Conservation (phyloP, 495 filamentous ascomycete genomes). For the Aspergillus panamensis region DNA sequence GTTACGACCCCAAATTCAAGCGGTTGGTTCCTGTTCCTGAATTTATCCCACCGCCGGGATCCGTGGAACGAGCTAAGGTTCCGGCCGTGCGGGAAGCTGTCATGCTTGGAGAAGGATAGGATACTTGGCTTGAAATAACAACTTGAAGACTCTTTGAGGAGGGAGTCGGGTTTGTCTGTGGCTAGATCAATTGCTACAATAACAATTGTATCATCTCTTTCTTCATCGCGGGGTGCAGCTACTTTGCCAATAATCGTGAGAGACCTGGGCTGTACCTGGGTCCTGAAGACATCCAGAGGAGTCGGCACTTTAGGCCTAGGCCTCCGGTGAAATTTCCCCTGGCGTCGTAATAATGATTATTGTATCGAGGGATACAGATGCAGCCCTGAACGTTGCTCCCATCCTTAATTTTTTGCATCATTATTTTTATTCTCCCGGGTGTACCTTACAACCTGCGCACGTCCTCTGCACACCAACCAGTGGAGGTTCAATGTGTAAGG, state of each 20-base stretch:
- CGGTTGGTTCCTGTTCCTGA: slow-evolving; percentile 1
- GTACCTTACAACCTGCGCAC: background rate
- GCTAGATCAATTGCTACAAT: too few species aligned
- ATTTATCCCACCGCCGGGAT: background rate
- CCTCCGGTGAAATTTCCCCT: background rate
- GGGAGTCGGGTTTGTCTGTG: background rate
- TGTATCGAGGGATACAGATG: background rate
- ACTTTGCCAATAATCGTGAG: too few species aligned
- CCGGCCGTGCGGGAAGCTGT: slow-evolving; percentile 10
- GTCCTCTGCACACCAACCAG: background rate
- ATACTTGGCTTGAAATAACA: background rate
- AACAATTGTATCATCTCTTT: too few species aligned
- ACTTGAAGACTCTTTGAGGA: background rate
- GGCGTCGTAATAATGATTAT: slow-evolving; percentile 7
- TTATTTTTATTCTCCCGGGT: background rate
- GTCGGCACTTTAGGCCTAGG: slow-evolving; percentile 8
- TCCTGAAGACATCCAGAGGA: background rate
- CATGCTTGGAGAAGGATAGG: slow-evolving; percentile 1
- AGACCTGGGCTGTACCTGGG: too few species aligned
- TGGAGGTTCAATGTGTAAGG: background rate
- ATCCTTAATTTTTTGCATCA: background rate
- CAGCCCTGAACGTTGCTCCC: background rate
- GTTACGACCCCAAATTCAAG: background rate
- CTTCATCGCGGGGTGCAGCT: too few species aligned
- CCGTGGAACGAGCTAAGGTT: slow-evolving; percentile 12